These are phyloP conservation scores for Lactifluus hygrophoroides DNA, from an alignment of 768 basidiomycete genomes.

Conservation along the genomic window DNA sequence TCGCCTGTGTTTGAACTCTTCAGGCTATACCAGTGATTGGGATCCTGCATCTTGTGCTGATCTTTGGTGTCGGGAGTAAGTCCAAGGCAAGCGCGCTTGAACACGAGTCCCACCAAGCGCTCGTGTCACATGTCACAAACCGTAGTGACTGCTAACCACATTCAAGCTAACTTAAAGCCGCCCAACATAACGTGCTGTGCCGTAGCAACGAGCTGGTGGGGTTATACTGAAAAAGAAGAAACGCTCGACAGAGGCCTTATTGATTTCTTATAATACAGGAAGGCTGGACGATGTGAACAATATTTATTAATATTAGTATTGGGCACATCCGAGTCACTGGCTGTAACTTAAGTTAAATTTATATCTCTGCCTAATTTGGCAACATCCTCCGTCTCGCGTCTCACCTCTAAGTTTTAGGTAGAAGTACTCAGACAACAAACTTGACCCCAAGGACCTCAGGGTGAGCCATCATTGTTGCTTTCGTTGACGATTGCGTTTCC, in stretches of 20 bases:
- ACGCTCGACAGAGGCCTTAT: too few species aligned
- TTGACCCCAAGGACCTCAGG: background rate
- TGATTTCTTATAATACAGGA: too few species aligned
- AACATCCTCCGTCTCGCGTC: conserved; percentile 4
- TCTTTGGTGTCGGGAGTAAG: background rate
- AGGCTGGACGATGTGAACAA: too few species aligned
- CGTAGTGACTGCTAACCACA: background rate
- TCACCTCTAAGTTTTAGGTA: background rate
- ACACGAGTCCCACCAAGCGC: background rate
- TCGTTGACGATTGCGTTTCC: background rate
- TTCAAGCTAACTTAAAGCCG: too few species aligned
- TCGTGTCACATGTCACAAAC: background rate
- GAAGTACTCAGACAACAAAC: background rate
- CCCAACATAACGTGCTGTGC: too few species aligned
- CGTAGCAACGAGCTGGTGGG: too few species aligned
- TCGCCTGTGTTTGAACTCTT: background rate
- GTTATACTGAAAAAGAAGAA: too few species aligned
- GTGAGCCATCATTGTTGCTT: background rate
- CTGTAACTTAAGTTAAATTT: too few species aligned
- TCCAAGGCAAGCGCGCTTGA: background rate
- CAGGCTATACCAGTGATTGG: conserved; percentile 15
- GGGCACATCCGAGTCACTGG: too few species aligned
- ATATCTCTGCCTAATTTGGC: conserved; percentile 1
- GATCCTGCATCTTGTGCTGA: conserved; percentile 10
- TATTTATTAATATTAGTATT: too few species aligned